Evolutionary conservation across 257 asterid species (phyloP), one percentile per base, ranked within the genome.

Genomic region (Petunia axillaris): DNA sequence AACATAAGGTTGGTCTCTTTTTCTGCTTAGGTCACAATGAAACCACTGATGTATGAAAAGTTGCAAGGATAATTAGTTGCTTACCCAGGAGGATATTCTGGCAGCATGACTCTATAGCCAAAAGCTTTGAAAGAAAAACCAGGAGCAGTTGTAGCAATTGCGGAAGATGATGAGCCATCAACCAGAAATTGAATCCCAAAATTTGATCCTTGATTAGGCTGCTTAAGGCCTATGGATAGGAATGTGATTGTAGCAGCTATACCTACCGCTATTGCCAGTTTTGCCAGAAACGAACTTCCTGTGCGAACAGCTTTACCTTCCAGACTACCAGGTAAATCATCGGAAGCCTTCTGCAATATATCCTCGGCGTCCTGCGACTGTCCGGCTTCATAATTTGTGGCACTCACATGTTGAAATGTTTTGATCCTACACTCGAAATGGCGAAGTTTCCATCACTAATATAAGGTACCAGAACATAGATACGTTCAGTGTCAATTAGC

Each of bases 61-160:
- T 71, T 0, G 8, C 59, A 46, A 70, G 59, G 41, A 70, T 9
- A 46, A 46, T 44, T 16, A 70, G 62, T 36, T 73, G 46, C 81
- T 59, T 88, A 90, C 97, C 97, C 96, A 58, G 97, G 97, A 79
- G 97, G 91, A 85, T 88, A 89, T 83, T 90, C 93, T 68, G 96
- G 96, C 79, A 94, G 94, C 75, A 92, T 79, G 67, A 94, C 85
- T 86, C 77, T 89, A 84, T 86, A 90, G 80, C 97, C 98, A 79
- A 94, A 92, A 82, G 89, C 93, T 55, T 82, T 87, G 84, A 94
- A 90, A 84, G 89, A 88, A 83, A 92, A 92, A 76, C 91, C 92
- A 78, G 75, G 85, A 68, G 88, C 59, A 60, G 88, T 83, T 52
- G 88, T 82, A 79, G 87, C 80, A 58, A 78, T 77, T 82, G 85